Evolutionary conservation across 2,329 filamentous ascomycete genomes (phyloP).

Genomic region (Colletotrichum sp.): DNA sequence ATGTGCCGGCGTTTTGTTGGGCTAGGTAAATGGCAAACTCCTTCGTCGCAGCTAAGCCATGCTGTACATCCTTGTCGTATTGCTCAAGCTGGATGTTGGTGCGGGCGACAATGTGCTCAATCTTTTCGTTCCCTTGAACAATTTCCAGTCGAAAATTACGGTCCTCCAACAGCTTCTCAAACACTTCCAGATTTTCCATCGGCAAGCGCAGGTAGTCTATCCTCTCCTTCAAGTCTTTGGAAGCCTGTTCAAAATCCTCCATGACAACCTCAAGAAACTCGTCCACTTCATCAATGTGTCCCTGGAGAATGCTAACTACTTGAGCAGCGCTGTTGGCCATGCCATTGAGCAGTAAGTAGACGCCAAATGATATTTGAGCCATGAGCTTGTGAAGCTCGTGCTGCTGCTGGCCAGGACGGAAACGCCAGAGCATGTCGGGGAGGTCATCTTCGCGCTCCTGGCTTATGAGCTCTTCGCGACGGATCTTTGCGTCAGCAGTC

Average conservation of each 20-base stretch:
- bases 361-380: constrained; percentile 91
- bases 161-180: constrained; percentile 88
- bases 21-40: constrained; percentile 80
- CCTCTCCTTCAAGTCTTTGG: constrained; percentile 79
- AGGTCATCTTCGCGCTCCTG: constrained; percentile 72
- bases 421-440: constrained; percentile 77
- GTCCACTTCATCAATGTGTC: constrained; percentile 93
- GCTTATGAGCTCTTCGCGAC: constrained; percentile 72
- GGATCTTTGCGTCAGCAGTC: constrained; percentile 61
- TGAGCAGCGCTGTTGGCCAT: constrained; percentile 89
- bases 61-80: constrained; percentile 77
- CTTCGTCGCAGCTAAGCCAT: constrained; percentile 77
- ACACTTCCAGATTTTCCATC: constrained; percentile 80
- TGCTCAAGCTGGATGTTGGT: constrained; percentile 80
- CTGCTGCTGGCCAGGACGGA: constrained; percentile 75
- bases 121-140: constrained; percentile 85
- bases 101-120: constrained; percentile 85
- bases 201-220: constrained; percentile 83
- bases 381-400: constrained; percentile 91
- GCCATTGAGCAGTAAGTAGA: constrained; percentile 83
- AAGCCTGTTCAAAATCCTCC: constrained; percentile 82
- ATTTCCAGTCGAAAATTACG: constrained; percentile 82
- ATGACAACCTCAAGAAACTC: constrained; percentile 85
- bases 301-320: constrained; percentile 87
- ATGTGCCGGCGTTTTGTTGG: constrained; percentile 65